Conservation (phyloP, 441 rosid genomes). For the Euphorbia schlechtendalii region DNA sequence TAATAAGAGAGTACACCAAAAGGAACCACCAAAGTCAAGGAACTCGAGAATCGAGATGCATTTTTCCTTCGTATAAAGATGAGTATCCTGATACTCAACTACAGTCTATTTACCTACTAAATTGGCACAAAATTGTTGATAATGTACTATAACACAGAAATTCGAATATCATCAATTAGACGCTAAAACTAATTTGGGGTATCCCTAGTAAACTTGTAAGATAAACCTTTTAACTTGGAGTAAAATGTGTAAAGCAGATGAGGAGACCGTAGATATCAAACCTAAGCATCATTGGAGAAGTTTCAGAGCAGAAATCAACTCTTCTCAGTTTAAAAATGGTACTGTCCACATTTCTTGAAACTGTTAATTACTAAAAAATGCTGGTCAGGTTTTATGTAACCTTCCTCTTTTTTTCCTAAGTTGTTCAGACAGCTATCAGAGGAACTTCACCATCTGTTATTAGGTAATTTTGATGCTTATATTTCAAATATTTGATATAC, state of each 20-base stretch:
- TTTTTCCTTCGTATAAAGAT: too few species aligned
- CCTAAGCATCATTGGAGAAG: constrained; percentile 19
- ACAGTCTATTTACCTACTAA: too few species aligned
- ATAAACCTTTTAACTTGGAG: too few species aligned
- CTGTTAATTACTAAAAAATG: not conserved
- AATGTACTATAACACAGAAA: too few species aligned
- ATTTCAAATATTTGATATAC: not conserved
- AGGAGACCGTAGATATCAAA: constrained; percentile 21
- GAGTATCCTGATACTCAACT: too few species aligned
- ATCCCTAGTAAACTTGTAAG: too few species aligned
- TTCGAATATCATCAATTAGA: too few species aligned
- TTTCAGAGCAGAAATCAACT: constrained; percentile 30
- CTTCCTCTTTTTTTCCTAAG: constrained; percentile 23
- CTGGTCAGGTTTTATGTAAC: constrained; percentile 1
- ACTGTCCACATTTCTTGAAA: constrained; percentile 4
- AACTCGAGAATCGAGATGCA: too few species aligned
- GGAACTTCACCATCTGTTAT: constrained; percentile 27
- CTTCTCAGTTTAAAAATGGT: constrained; percentile 38
- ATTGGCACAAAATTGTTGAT: too few species aligned
- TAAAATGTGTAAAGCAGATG: constrained; percentile 19
- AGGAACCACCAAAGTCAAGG: too few species aligned
- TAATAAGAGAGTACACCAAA: too few species aligned
- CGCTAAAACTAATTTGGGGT: too few species aligned
- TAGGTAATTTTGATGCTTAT: constrained; percentile 27
- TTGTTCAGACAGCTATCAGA: constrained; percentile 32